Conservation (phyloP, 2,329 filamentous ascomycete genomes). For the Microdochium bolleyi region DNA sequence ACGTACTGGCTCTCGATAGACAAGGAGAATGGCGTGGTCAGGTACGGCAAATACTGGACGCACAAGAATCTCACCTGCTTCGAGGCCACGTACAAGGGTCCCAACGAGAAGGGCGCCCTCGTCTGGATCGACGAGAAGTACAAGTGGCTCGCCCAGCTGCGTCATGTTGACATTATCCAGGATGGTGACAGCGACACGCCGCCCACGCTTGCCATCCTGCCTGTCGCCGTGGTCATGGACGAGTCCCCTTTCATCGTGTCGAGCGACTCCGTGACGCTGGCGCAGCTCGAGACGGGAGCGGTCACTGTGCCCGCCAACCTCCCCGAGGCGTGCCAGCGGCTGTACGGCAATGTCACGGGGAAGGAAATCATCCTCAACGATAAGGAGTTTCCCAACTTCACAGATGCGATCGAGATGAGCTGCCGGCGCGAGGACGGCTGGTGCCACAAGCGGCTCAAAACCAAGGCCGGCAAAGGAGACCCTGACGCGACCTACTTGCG, state of each 20-base stretch:
- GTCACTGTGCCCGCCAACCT: too few species aligned
- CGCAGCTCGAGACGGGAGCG: neutral
- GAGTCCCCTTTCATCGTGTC: neutral
- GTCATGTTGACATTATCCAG: neutral
- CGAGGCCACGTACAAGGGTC: neutral
- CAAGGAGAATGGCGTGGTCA: neutral
- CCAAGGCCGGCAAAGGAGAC: too few species aligned
- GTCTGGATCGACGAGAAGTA: neutral
- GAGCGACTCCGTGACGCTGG: neutral
- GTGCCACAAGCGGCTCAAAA: too few species aligned
- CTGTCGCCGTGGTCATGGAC: neutral
- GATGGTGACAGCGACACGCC: neutral
- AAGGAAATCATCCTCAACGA: too few species aligned
- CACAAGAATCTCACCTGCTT: neutral
- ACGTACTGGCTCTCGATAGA: neutral
- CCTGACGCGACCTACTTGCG: too few species aligned
- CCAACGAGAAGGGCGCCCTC: neutral
- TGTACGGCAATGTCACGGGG: too few species aligned
- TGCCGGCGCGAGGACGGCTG: too few species aligned
- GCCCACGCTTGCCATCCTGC: neutral
- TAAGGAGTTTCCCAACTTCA: too few species aligned
- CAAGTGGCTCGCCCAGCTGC: too few species aligned
- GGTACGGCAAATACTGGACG: neutral
- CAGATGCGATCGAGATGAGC: too few species aligned
- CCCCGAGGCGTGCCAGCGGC: too few species aligned